Percentiles rank a stretch among this genome's conserved stretches.
Conservation (phyloP, 306 rosid species). For the Fagus crenata region DNA sequence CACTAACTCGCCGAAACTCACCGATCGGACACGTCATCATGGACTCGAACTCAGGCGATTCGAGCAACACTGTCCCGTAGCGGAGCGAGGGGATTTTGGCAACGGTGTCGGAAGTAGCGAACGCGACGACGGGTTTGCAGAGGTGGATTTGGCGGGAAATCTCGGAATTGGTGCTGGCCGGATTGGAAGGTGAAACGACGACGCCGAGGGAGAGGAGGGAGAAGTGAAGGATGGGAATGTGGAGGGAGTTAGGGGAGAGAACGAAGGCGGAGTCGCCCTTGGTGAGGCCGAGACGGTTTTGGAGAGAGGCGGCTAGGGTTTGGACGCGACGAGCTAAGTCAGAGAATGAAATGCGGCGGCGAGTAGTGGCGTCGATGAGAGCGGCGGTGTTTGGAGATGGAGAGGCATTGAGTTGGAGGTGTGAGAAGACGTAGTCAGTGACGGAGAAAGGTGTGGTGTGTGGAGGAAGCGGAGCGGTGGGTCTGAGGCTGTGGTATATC, state of each 20-base stretch:
- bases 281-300: neutral
- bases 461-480: conserved; percentile 25
- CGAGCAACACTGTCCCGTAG: conserved; percentile 19
- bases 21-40: conserved; percentile 21
- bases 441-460: conserved; percentile 28
- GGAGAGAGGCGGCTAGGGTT: conserved; percentile 27
- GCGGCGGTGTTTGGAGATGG: conserved; percentile 19
- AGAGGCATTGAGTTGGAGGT: neutral
- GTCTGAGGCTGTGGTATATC: conserved; percentile 30
- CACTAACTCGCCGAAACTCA: conserved; percentile 8
- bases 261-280: conserved; percentile 24
- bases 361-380: conserved; percentile 26
- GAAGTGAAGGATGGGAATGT: conserved; percentile 36
- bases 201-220: conserved; percentile 38
- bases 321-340: conserved; percentile 30
- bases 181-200: conserved; percentile 38
- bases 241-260: conserved; percentile 33
- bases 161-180: conserved; percentile 23
- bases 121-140: conserved; percentile 33
- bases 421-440: conserved; percentile 28
- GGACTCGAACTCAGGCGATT: conserved; percentile 35
- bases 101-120: conserved; percentile 30
- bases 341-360: conserved; percentile 21
- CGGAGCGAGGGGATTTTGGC: conserved; percentile 27
- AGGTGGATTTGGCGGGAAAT: conserved; percentile 37